Conservation (phyloP, 495 filamentous ascomycete genomes). For the Glonium stellatum region DNA sequence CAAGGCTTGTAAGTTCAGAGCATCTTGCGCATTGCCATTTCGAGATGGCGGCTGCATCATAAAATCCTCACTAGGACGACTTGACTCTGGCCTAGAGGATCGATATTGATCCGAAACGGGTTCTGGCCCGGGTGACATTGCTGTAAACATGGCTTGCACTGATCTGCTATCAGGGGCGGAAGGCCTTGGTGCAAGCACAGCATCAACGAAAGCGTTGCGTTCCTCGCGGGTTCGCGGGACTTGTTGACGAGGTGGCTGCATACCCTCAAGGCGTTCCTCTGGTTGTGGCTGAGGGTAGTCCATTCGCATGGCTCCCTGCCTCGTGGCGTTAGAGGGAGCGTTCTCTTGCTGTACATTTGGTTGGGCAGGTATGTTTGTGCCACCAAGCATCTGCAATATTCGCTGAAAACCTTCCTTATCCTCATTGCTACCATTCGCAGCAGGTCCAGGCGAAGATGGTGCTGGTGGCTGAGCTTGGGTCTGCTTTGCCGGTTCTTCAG, state of each 20-base stretch:
- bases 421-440: slow-evolving; percentile 45
- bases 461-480: slow-evolving; percentile 26
- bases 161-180: slow-evolving; percentile 14
- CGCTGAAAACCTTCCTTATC: slow-evolving; percentile 89
- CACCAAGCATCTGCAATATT: slow-evolving; percentile 74
- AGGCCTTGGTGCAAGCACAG: slow-evolving; percentile 15
- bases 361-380: slow-evolving; percentile 33
- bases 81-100: slow-evolving; percentile 20
- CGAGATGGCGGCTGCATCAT: slow-evolving; percentile 18
- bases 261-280: slow-evolving; percentile 3
- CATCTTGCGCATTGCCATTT: slow-evolving; percentile 24
- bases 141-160: slow-evolving; percentile 9
- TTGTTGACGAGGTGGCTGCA: slow-evolving; percentile 9
- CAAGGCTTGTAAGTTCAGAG: slow-evolving; percentile 12
- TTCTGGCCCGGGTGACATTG: slow-evolving; percentile 18
- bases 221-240: slow-evolving; percentile 21
- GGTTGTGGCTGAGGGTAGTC: slow-evolving; percentile 11
- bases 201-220: slow-evolving; percentile 15
- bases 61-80: slow-evolving; percentile 21
- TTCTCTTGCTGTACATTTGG: not conserved
- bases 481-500: slow-evolving; percentile 46
- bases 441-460: slow-evolving; percentile 17
- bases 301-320: slow-evolving; percentile 13
- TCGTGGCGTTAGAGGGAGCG: slow-evolving; percentile 8
- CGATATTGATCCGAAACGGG: slow-evolving; percentile 16